Base-by-base conservation (phyloP, 2,329 filamentous ascomycete species). In the Aspergillus novofumigatus region DNA sequence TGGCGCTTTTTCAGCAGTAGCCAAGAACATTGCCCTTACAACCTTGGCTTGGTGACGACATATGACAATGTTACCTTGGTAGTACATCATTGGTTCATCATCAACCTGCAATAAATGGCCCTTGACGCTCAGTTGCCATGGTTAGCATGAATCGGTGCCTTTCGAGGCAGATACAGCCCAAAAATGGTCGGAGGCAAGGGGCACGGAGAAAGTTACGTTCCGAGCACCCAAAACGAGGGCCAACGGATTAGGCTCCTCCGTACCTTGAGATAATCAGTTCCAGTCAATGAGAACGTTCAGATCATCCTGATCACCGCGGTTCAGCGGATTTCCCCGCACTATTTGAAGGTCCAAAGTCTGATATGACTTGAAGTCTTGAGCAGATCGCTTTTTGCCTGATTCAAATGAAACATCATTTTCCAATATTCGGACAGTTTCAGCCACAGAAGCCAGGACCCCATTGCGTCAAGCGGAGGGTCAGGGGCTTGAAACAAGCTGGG, bases 41-140 rank as follows among this genome's bases (percentile, higher is more conserved):
- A 26, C 51, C 53, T 52, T 38, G 45, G 45, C 51, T 23, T 45
- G 52, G 44, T 61, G 59, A 61, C 59, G 59, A 56, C 56, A 61
- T 59, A 23, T 47, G 51, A 49, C 35, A 44, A 49, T 23, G 28
- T 35, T 23, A 41, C 49, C 49, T 52, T 23, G 49, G 52, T 44
- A 44, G 41, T 47, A 47, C 44, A 47, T 47, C 44, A 47, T 47
- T 47, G 44, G 44, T 47, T 47, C 44, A 47, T 47, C 44, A 47
- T 47, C 44, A 21, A 26, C 44, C 4, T 47, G 44, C 44, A 26
- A 47, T 26, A 23, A 23, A 47, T 47, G 44, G 11, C 17, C 20
- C 11, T 47, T 11, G 4, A 26, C 21, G 10, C 6, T 47, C 44
- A 47, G 1, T 11, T 23, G 21, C 44, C 44, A 6, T 47, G 44